Evolutionary conservation across 164 flowering plant genomes (phyloP).

Genomic region (Vitis rupestris): DNA sequence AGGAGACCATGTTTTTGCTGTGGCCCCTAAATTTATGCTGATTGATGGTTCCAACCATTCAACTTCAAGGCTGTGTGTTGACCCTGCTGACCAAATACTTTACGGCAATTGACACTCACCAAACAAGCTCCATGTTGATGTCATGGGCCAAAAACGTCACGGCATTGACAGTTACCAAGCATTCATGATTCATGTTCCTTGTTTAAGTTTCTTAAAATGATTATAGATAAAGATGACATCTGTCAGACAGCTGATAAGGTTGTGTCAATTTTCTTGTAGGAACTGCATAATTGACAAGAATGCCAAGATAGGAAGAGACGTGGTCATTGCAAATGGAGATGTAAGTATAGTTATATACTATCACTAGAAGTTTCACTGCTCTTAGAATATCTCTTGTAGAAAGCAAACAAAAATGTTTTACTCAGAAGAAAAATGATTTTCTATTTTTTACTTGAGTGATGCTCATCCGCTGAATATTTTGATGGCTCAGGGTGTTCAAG

Average conservation of each 20-base stretch:
- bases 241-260: not conserved
- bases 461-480: slow-evolving; percentile 2
- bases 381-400: not conserved
- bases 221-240: too few relatives aligned
- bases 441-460: not conserved
- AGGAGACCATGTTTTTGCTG: too few relatives aligned
- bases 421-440: not conserved
- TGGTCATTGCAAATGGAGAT: slow-evolving; percentile 67
- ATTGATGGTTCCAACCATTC: too few relatives aligned
- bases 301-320: slow-evolving; percentile 87
- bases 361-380: not conserved
- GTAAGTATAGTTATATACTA: slow-evolving; percentile 41
- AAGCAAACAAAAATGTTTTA: not conserved
- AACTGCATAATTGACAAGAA: slow-evolving; percentile 97
- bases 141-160: too few relatives aligned
- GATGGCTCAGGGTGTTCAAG: slow-evolving; percentile 68
- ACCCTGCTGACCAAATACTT: too few relatives aligned
- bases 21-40: too few relatives aligned
- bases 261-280: slow-evolving; percentile 33
- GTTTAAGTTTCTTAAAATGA: too few relatives aligned
- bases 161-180: too few relatives aligned
- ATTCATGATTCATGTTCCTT: too few relatives aligned
- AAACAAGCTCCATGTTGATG: too few relatives aligned
- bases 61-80: too few relatives aligned
- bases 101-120: too few relatives aligned